Evolutionary conservation across 768 basidiomycete species (phyloP).

Genomic region (Phaffia australis): DNA sequence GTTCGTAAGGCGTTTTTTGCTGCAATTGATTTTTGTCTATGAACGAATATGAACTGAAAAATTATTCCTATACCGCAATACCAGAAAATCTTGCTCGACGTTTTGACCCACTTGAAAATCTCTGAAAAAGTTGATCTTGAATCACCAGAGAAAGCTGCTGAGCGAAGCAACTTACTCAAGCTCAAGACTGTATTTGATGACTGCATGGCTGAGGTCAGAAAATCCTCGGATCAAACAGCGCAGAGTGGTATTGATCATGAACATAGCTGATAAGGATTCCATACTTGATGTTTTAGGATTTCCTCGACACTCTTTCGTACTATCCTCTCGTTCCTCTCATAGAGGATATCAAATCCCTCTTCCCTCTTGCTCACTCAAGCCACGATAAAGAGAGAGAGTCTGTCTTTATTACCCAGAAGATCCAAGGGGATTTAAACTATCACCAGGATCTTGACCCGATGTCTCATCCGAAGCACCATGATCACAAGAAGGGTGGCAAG

Average conservation of each 20-base stretch:
- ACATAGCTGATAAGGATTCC: neutral
- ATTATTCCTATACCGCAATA: too few species aligned
- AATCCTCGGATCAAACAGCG: neutral
- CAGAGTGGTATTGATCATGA: neutral
- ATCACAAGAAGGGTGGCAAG: slow-evolving; percentile 17
- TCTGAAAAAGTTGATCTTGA: slow-evolving; percentile 17
- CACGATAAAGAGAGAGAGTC: slow-evolving; percentile 12
- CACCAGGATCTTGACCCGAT: slow-evolving; percentile 13
- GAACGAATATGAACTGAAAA: too few species aligned
- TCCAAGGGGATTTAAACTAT: slow-evolving; percentile 10
- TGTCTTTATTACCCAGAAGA: slow-evolving; percentile 2
- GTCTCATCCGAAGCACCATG: slow-evolving; percentile 15
- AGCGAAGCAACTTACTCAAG: slow-evolving; percentile 44
- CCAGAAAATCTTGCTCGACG: slow-evolving; percentile 57
- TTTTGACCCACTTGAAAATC: slow-evolving; percentile 42
- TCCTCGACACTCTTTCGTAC: slow-evolving; percentile 61
- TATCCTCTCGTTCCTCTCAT: slow-evolving; percentile 61
- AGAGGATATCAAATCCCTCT: slow-evolving; percentile 43
- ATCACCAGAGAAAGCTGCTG: slow-evolving; percentile 44
- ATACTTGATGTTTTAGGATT: slow-evolving; percentile 33
- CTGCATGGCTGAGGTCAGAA: slow-evolving; percentile 60
- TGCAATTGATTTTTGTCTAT: neutral
- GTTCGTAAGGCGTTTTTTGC: neutral
- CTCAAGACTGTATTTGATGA: slow-evolving; percentile 56
- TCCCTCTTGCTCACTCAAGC: slow-evolving; percentile 15